Percentiles rank a stretch among this genome's conserved stretches.
Evolutionary conservation across 1,284 basidiomycete species (phyloP).

Genomic region (Amylostereum chailletii): DNA sequence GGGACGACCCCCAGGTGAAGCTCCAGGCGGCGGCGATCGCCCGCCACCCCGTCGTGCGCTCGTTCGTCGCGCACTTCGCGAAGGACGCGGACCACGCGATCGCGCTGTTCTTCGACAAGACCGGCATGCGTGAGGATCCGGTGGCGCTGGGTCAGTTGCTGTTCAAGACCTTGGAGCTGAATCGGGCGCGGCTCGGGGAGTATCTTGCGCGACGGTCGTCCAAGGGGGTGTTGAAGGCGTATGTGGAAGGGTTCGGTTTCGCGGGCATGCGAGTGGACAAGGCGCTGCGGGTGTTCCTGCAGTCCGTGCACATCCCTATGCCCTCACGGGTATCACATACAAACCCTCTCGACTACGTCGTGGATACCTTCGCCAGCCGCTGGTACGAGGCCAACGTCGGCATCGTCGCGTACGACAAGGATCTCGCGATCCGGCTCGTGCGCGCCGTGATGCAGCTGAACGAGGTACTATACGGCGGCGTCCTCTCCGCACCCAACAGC

Average conservation of each 20-base stretch:
- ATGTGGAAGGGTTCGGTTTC: conserved; percentile 83
- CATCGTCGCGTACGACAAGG: conserved; percentile 70
- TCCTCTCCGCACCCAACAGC: conserved; percentile 51
- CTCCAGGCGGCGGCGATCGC: conserved; percentile 22
- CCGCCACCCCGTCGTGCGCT: conserved; percentile 54
- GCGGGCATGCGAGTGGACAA: conserved; percentile 79
- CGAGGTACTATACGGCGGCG: conserved; percentile 63
- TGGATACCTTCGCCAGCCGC: conserved; percentile 81
- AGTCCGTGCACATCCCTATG: conserved; percentile 68
- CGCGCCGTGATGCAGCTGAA: conserved; percentile 84
- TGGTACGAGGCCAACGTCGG: conserved; percentile 89
- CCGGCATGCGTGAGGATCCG: conserved; percentile 51
- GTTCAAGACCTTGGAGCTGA: conserved; percentile 80
- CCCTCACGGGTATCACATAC: conserved; percentile 34
- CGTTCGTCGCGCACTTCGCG: conserved; percentile 69
- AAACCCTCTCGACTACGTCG: conserved; percentile 51
- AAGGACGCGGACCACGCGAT: conserved; percentile 71
- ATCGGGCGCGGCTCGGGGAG: conserved; percentile 75
- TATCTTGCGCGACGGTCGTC: conserved; percentile 72
- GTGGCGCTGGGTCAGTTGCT: conserved; percentile 71
- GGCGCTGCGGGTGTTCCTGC: conserved; percentile 81
- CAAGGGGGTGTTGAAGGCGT: conserved; percentile 71
- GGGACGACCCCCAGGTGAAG: conserved; percentile 46
- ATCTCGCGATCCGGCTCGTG: conserved; percentile 71
- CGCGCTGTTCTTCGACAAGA: conserved; percentile 48